Percentiles rank a stretch among this genome's conserved stretches.
Conservation (phyloP, 148 eudicot genomes). For the Rhododendron vialii region DNA sequence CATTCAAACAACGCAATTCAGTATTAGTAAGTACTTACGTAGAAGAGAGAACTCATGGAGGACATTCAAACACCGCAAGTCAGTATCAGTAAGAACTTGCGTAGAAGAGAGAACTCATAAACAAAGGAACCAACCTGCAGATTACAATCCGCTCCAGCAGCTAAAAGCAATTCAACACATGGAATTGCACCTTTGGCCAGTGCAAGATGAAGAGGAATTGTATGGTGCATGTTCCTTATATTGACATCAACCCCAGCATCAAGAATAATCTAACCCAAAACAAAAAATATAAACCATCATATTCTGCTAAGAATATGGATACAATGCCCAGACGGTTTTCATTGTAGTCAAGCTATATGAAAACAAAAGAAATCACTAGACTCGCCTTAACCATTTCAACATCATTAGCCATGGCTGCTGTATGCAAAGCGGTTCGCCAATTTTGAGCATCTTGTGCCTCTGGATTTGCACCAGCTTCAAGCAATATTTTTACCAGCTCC, state of each 20-base stretch:
- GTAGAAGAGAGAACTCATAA: neutral
- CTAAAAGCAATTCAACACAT: constrained; percentile 75
- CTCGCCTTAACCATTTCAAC: constrained; percentile 75
- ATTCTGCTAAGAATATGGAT: constrained; percentile 2
- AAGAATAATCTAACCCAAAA: constrained; percentile 57
- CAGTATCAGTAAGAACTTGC: too few species aligned
- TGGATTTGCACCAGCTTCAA: constrained; percentile 85
- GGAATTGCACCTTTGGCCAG: constrained; percentile 94
- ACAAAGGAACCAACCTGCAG: constrained; percentile 48
- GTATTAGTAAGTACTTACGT: too few species aligned
- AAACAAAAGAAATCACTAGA: neutral
- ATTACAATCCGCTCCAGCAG: constrained; percentile 85
- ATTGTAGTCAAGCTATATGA: neutral
- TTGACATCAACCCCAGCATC: constrained; percentile 92
- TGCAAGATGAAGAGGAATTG: constrained; percentile 88
- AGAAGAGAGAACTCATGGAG: neutral
- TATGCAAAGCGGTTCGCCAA: constrained; percentile 68
- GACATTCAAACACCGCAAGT: neutral
- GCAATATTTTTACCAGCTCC: constrained; percentile 71
- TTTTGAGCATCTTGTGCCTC: constrained; percentile 70
- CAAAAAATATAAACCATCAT: neutral
- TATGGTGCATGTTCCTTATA: constrained; percentile 60
- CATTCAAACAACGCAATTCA: neutral
- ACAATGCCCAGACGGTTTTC: neutral
- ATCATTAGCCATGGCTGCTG: constrained; percentile 87